Conservation (phyloP, 352 stramenopile genomes). For the Globisporangium orthogonon region DNA sequence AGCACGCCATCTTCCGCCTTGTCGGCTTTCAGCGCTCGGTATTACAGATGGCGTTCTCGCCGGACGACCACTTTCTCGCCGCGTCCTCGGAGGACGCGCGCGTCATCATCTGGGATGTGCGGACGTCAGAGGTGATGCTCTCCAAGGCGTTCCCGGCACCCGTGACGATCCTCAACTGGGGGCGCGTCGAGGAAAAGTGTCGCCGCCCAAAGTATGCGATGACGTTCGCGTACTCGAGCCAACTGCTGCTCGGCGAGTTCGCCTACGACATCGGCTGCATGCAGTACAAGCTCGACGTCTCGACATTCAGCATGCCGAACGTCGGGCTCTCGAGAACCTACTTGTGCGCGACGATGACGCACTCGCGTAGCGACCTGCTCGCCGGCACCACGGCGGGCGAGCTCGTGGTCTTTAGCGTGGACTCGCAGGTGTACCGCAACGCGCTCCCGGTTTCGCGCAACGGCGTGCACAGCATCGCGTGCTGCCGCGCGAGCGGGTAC, state of each 20-base stretch:
- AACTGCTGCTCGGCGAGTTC: constrained; percentile 52
- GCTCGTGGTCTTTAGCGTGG: constrained; percentile 83
- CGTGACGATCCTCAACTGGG: constrained; percentile 68
- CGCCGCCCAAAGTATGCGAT: constrained; percentile 63
- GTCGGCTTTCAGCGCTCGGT: constrained; percentile 55
- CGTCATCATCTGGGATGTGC: constrained; percentile 73
- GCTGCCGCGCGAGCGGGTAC: constrained; percentile 48
- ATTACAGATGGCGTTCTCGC: constrained; percentile 65
- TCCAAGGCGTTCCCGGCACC: constrained; percentile 57
- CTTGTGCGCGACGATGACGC: constrained; percentile 54
- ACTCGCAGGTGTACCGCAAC: constrained; percentile 56
- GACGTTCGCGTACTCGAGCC: constrained; percentile 59
- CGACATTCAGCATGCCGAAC: constrained; percentile 61
- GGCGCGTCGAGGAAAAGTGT: constrained; percentile 55
- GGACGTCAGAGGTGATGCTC: constrained; percentile 67
- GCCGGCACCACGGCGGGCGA: constrained; percentile 69
- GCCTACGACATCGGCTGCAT: constrained; percentile 72
- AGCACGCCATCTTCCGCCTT: constrained; percentile 43
- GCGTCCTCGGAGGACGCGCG: constrained; percentile 58
- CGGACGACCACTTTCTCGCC: constrained; percentile 71
- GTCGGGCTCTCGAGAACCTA: constrained; percentile 64
- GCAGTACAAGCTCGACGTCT: constrained; percentile 75
- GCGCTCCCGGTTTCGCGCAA: constrained; percentile 54
- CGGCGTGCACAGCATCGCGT: constrained; percentile 69
- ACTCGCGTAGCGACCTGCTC: constrained; percentile 45